phyloP scores from a whole-genome alignment of 164 flowering plant genomes.

The Malania oleifera region DNA sequence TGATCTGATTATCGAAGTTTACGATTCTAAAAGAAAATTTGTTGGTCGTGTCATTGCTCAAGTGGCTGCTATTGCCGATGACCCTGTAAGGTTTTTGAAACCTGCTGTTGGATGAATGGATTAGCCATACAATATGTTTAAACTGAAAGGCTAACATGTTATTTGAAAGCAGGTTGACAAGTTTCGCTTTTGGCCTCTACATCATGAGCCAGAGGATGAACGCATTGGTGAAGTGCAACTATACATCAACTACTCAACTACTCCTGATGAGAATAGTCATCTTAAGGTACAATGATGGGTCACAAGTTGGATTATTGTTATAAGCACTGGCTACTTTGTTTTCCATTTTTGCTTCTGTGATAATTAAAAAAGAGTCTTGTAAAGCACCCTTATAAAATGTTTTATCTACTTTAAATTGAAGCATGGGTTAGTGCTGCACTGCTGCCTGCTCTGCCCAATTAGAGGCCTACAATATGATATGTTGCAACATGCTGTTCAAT shows the following conservation, averaged over 20 bases:
- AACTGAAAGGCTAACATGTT: slow-evolving; percentile 12
- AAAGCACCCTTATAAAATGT: no score
- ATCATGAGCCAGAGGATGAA: slow-evolving; percentile 86
- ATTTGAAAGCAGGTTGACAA: slow-evolving; percentile 66
- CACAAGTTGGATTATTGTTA: no score
- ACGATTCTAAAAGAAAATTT: slow-evolving; percentile 73
- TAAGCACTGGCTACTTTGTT: no score
- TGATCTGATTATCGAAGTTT: slow-evolving; percentile 79
- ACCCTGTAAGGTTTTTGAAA: slow-evolving; percentile 45
- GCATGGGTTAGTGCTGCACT: no score
- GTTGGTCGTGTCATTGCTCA: slow-evolving; percentile 85
- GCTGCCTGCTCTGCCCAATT: no score
- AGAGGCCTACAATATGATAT: no score
- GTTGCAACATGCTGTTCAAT: no score
- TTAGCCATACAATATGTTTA: no score
- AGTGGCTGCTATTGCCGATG: slow-evolving; percentile 76
- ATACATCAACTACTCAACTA: slow-evolving; percentile 63
- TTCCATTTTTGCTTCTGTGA: neutral
- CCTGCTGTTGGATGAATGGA: slow-evolving; percentile 9
- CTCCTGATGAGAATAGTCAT: slow-evolving; percentile 61
- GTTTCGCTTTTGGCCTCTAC: slow-evolving; percentile 91
- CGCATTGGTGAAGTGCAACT: slow-evolving; percentile 83
- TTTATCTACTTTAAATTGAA: no score
- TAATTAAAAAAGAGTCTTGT: no score
- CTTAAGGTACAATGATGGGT: no score